Conservation (phyloP, 148 eudicot species). For the Fagopyrum homotropicum region DNA sequence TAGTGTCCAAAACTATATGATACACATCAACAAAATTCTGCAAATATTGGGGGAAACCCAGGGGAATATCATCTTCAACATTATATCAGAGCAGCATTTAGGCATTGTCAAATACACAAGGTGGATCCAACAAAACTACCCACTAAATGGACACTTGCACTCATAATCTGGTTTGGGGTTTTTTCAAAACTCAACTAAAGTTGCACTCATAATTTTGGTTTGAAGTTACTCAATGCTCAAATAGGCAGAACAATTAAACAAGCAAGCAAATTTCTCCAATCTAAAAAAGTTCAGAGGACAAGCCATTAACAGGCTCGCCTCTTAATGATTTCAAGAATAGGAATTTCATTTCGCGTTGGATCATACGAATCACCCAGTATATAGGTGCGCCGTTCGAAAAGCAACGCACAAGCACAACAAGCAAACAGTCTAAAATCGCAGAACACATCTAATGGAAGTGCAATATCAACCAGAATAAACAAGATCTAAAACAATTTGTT, state of each 20-base stretch:
- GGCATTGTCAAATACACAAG: not conserved
- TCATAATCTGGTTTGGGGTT: too few species aligned
- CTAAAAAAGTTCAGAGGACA: not conserved
- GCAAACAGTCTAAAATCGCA: not conserved
- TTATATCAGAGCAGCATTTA: not conserved
- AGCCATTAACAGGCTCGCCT: not conserved
- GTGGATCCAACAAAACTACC: not conserved
- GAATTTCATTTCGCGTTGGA: not conserved
- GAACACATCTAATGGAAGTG: not conserved
- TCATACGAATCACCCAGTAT: slow-evolving; percentile 9
- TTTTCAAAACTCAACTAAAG: not conserved
- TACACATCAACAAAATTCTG: not conserved
- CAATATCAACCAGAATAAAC: not conserved
- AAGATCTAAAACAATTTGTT: not conserved
- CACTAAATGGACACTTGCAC: not conserved
- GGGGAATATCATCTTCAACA: not conserved
- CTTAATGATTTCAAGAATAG: not conserved
- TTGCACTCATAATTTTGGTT: too few species aligned
- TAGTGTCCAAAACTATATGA: not conserved
- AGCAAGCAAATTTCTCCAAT: not conserved
- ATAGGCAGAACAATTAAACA: not conserved
- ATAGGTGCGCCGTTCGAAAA: slow-evolving; percentile 2
- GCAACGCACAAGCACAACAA: not conserved
- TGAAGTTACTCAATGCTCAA: not conserved
- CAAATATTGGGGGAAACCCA: not conserved